Evolutionary conservation across 2,329 filamentous ascomycete species (phyloP).

Genomic region (Parascedosporium putredinis): DNA sequence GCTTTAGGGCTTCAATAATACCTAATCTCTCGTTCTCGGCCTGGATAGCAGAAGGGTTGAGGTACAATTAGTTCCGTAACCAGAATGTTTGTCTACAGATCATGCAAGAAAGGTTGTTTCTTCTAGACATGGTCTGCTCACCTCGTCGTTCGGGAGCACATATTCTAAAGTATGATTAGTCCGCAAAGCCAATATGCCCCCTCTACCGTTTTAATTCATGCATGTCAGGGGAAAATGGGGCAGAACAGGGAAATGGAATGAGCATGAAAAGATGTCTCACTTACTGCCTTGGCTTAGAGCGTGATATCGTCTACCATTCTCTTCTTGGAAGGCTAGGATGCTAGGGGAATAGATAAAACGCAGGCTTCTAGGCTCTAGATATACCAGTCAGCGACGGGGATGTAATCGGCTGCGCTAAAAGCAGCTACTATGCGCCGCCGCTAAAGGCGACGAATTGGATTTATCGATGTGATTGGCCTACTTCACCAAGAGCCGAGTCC

Average conservation of each 20-base stretch:
- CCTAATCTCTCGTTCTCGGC: not conserved
- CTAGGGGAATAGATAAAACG: constrained; percentile 13
- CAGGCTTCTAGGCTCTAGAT: not conserved
- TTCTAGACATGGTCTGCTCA: not conserved
- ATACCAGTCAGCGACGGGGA: not conserved
- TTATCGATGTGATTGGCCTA: not conserved
- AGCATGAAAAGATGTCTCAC: not conserved
- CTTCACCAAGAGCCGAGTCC: not conserved
- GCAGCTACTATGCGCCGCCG: too few species aligned
- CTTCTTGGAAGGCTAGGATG: constrained; percentile 15
- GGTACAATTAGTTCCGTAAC: too few species aligned
- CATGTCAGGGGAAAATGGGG: not conserved
- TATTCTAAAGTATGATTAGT: not conserved
- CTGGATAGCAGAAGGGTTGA: not conserved
- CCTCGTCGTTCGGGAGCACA: constrained; percentile 1
- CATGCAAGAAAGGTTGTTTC: not conserved
- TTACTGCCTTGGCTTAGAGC: constrained; percentile 17
- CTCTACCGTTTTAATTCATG: too few species aligned
- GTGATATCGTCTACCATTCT: constrained; percentile 19
- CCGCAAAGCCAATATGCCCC: too few species aligned
- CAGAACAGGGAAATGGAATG: too few species aligned
- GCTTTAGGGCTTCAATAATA: not conserved
- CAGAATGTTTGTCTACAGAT: not conserved
- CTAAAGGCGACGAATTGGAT: too few species aligned
- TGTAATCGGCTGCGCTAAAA: not conserved